These are phyloP conservation scores for Aquilaria sinensis DNA, from an alignment of 345 rosid genomes.

Conservation along the genomic window DNA sequence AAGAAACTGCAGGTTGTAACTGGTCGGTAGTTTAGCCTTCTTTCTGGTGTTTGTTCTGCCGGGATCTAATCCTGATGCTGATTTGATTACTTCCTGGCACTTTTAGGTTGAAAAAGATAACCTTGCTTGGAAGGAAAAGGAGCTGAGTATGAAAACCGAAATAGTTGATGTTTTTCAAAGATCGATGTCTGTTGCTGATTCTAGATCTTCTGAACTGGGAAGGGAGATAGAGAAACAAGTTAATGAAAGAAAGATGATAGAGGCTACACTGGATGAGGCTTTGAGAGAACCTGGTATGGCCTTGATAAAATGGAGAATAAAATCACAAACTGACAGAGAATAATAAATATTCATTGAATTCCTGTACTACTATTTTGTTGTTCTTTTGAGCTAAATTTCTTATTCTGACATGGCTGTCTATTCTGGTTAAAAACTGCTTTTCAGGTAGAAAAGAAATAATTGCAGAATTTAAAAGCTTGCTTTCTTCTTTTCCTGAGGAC, in stretches of 20 bases:
- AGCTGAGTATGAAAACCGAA: constrained; percentile 67
- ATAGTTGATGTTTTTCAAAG: constrained; percentile 69
- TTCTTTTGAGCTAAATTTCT: neutral
- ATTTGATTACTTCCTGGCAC: constrained; percentile 17
- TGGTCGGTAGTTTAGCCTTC: constrained; percentile 45
- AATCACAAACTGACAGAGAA: neutral
- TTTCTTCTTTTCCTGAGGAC: constrained; percentile 87
- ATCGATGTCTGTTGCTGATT: constrained; percentile 56
- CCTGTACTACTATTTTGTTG: constrained; percentile 5
- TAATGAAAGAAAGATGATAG: constrained; percentile 49
- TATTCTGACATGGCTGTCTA: neutral
- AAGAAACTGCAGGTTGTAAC: constrained; percentile 97
- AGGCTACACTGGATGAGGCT: constrained; percentile 58
- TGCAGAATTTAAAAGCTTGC: constrained; percentile 78
- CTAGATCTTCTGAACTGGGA: constrained; percentile 55
- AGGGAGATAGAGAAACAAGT: constrained; percentile 60
- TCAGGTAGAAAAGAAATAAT: constrained; percentile 88
- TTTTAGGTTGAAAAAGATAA: constrained; percentile 83
- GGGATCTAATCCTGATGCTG: constrained; percentile 25
- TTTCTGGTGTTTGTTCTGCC: constrained; percentile 13
- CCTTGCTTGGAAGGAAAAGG: constrained; percentile 80
- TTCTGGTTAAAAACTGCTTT: constrained; percentile 18
- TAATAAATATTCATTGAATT: neutral
- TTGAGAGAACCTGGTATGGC: constrained; percentile 68
- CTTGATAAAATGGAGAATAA: too few species aligned